Percentiles rank a stretch among this genome's conserved stretches.
Conservation (phyloP, 2,329 filamentous ascomycete species). For the Sclerotiophoma versabilis region DNA sequence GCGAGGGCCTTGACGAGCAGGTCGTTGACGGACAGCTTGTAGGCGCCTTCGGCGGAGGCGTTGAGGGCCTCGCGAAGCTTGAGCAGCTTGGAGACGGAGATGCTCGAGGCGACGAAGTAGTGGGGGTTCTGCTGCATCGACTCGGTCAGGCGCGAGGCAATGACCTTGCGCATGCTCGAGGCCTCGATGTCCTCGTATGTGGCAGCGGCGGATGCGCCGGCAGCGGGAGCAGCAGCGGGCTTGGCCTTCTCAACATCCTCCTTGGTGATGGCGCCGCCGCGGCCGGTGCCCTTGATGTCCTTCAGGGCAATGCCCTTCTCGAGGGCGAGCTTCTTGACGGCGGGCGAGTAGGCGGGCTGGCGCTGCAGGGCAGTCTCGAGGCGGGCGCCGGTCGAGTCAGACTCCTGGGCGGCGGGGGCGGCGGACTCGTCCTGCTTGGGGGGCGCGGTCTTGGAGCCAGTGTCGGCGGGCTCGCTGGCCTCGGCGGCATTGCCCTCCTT, state of each 20-base stretch:
- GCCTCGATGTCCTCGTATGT: conserved; percentile 84
- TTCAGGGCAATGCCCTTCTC: conserved; percentile 83
- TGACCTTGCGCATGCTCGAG: conserved; percentile 96
- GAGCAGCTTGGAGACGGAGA: conserved; percentile 93
- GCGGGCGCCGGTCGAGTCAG: conserved; percentile 75
- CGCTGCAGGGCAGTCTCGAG: conserved; percentile 87
- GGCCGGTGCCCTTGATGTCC: conserved; percentile 84
- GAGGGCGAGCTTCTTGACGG: conserved; percentile 81
- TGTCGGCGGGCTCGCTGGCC: conserved; percentile 66
- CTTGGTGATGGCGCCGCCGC: conserved; percentile 86
- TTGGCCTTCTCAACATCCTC: conserved; percentile 90
- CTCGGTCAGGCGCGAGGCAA: conserved; percentile 87
- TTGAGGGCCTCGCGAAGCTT: conserved; percentile 97
- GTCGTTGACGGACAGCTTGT: conserved; percentile 99
- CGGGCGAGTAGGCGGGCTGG: conserved; percentile 73
- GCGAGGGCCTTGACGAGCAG: conserved; percentile 97
- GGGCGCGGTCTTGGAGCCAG: conserved; percentile 66
- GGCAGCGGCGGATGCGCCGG: conserved; percentile 64
- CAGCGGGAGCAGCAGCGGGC: conserved; percentile 58
- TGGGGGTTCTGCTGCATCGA: conserved; percentile 94
- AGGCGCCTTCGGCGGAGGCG: conserved; percentile 84
- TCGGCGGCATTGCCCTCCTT: conserved; percentile 68
- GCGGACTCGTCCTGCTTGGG: conserved; percentile 55
- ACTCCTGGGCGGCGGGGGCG: conserved; percentile 69
- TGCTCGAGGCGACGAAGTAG: conserved; percentile 91